Conservation (phyloP, 306 rosid genomes). For the Quillaja saponaria region DNA sequence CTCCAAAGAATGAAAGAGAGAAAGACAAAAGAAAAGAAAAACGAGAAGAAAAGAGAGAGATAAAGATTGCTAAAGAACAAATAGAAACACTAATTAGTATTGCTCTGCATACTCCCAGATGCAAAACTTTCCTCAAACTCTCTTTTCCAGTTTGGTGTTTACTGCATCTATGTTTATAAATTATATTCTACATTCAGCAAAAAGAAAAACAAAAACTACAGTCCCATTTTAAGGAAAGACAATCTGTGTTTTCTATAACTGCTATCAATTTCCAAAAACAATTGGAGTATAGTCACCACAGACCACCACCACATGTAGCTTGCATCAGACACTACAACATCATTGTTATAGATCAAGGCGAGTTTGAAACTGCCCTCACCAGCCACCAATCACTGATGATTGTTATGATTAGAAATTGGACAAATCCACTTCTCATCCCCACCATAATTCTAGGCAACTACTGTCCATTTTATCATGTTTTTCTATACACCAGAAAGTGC, state of each 20-base stretch:
- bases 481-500: too few species aligned
- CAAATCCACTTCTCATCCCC: not conserved
- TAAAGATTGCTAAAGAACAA: not conserved
- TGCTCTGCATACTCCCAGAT: not conserved
- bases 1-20: not conserved
- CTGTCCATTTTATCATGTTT: slow-evolving; percentile 10
- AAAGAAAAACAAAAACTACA: too few species aligned
- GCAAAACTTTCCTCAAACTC: not conserved
- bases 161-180: not conserved
- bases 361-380: not conserved
- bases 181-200: not conserved
- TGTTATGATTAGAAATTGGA: too few species aligned
- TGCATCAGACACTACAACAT: not conserved
- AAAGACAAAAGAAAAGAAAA: not conserved
- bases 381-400: not conserved
- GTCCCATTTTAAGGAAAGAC: too few species aligned
- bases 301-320: not conserved
- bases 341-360: not conserved
- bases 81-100: slow-evolving; percentile 2
- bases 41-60: not conserved
- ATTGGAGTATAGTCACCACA: not conserved
- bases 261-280: not conserved
- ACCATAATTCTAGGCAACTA: too few species aligned
- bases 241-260: too few species aligned
- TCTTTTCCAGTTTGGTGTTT: not conserved